Conservation (phyloP, 2,329 filamentous ascomycete species). For the Hypoxylon sp. region DNA sequence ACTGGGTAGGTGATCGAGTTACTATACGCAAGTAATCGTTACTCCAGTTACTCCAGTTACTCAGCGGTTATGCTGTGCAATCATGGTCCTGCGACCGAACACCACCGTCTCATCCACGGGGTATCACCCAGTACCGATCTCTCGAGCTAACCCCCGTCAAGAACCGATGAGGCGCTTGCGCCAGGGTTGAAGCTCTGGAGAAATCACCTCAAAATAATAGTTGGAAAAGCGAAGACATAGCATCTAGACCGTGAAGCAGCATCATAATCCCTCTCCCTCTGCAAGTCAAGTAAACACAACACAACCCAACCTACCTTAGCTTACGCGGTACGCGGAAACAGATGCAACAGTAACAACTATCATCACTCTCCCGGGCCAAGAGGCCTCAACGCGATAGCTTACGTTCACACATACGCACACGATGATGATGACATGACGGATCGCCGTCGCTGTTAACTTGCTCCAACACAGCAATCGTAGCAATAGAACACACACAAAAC, state of each 20-base stretch:
- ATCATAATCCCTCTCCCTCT: too few relatives aligned
- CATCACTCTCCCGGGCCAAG: slow-evolving; percentile 1
- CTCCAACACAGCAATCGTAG: not conserved
- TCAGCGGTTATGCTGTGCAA: slow-evolving; percentile 27
- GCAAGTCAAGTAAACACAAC: too few relatives aligned
- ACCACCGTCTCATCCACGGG: slow-evolving; percentile 20
- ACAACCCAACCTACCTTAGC: slow-evolving; percentile 1
- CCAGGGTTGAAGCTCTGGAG: slow-evolving; percentile 20
- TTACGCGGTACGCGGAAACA: slow-evolving; percentile 3
- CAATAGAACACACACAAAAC: too few relatives aligned
- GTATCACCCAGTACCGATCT: slow-evolving; percentile 19
- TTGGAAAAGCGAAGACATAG: not conserved
- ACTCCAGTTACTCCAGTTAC: too few relatives aligned
- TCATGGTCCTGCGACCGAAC: slow-evolving; percentile 12
- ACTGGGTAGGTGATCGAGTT: slow-evolving; percentile 6
- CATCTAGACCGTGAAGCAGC: too few relatives aligned
- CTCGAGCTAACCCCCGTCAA: slow-evolving; percentile 7
- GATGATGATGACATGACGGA: slow-evolving; percentile 16
- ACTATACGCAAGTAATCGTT: too few relatives aligned
- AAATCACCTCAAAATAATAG: slow-evolving; percentile 16
- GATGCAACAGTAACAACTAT: slow-evolving; percentile 2
- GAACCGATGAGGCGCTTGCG: slow-evolving; percentile 8
- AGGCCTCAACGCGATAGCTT: slow-evolving; percentile 13
- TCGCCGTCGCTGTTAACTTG: too few relatives aligned
- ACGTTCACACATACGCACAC: slow-evolving; percentile 9